A percentile compares a stretch with the other conserved stretches of the same genome.
Evolutionary conservation across 2,329 filamentous ascomycete species (phyloP).

Genomic region (Thielaviopsis musarum): DNA sequence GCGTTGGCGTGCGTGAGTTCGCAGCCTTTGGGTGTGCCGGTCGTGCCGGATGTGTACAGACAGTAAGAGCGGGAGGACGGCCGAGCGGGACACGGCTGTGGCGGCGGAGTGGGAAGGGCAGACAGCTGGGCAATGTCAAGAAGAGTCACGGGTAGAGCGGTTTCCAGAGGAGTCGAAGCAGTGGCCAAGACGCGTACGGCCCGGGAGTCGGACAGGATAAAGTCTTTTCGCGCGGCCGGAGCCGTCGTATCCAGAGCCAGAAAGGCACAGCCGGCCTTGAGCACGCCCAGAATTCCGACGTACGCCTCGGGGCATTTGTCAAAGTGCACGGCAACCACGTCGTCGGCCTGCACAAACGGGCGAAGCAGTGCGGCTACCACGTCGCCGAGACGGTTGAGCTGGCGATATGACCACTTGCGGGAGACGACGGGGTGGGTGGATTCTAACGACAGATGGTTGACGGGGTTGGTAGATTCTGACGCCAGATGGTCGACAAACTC

Average conservation of each 20-base stretch:
- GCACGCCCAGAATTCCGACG: slow-evolving; percentile 62
- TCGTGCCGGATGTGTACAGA: slow-evolving; percentile 76
- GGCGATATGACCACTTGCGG: slow-evolving; percentile 50
- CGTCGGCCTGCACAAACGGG: slow-evolving; percentile 32
- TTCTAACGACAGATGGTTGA: too few species aligned
- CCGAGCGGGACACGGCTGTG: background rate
- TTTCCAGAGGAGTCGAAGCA: background rate
- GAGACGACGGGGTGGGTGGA: background rate
- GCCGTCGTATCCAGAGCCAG: slow-evolving; percentile 64
- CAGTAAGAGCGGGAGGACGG: slow-evolving; percentile 55
- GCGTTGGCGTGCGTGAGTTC: slow-evolving; percentile 78
- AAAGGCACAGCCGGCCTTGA: slow-evolving; percentile 71
- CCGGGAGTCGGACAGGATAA: slow-evolving; percentile 59
- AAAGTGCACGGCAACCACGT: slow-evolving; percentile 60
- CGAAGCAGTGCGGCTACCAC: slow-evolving; percentile 50
- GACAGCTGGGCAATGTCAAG: slow-evolving; percentile 20
- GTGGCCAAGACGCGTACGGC: slow-evolving; percentile 44
- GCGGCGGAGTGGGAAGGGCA: background rate
- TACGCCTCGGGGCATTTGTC: slow-evolving; percentile 75
- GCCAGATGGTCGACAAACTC: slow-evolving; percentile 49
- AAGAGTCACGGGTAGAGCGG: slow-evolving; percentile 18
- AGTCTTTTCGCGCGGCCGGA: slow-evolving; percentile 54
- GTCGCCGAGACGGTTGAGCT: slow-evolving; percentile 57
- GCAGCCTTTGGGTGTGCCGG: slow-evolving; percentile 73
- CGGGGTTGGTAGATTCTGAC: slow-evolving; percentile 14